A percentile compares a stretch with the other conserved stretches of the same genome.
Evolutionary conservation across 1,284 basidiomycete genomes (phyloP).

Genomic region (Mixia osmundae): DNA sequence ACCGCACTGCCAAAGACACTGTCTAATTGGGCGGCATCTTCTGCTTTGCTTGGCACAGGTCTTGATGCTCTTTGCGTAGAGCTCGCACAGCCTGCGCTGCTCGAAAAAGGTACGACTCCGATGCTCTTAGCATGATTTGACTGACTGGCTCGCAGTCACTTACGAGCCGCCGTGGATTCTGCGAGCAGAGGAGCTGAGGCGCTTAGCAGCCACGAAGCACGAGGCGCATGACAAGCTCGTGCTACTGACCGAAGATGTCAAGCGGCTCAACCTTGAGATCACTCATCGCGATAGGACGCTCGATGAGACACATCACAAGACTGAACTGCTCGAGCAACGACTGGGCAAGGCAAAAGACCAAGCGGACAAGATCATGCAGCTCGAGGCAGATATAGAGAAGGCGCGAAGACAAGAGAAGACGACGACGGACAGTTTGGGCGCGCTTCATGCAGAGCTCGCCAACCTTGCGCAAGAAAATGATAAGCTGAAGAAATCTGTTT

Average conservation of each 20-base stretch:
- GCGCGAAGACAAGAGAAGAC: conserved; percentile 62
- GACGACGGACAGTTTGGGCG: conserved; percentile 79
- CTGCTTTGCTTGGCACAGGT: background rate
- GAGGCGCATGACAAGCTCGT: conserved; percentile 73
- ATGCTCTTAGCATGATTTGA: background rate
- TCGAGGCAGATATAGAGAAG: conserved; percentile 57
- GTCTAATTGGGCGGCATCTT: background rate
- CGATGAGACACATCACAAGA: conserved; percentile 73
- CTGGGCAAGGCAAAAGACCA: conserved; percentile 67
- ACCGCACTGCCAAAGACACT: too few relatives aligned
- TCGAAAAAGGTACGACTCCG: background rate
- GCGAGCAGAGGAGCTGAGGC: conserved; percentile 68
- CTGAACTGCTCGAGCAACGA: conserved; percentile 77
- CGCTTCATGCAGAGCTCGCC: conserved; percentile 71
- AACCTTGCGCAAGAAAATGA: conserved; percentile 62
- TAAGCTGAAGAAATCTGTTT: conserved; percentile 38
- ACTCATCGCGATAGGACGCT: conserved; percentile 23
- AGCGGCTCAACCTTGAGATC: conserved; percentile 34
- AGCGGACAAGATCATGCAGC: conserved; percentile 52
- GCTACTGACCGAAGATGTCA: conserved; percentile 63
- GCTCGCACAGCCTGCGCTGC: too few relatives aligned
- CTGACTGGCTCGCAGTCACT: conserved; percentile 24
- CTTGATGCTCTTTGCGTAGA: too few relatives aligned
- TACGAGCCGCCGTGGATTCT: conserved; percentile 51
- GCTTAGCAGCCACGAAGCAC: conserved; percentile 55